Conservation (phyloP, 2,329 filamentous ascomycete genomes). For the Nothophoma quercina region DNA sequence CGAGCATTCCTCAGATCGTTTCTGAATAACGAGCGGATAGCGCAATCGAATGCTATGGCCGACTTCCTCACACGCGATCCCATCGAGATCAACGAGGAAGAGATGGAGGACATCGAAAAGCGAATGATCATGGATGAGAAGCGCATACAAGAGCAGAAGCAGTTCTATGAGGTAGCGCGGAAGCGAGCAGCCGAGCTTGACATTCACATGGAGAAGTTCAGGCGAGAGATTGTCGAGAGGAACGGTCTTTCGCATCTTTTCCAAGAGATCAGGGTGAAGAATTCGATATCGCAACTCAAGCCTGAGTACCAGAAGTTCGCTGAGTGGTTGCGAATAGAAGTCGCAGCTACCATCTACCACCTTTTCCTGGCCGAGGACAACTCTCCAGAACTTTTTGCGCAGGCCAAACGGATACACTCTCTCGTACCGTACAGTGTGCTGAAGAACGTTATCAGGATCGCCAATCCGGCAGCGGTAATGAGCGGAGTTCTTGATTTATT, state of each 20-base stretch:
- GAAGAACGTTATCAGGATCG: constrained; percentile 96
- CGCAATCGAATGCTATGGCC: constrained; percentile 80
- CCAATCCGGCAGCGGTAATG: constrained; percentile 97
- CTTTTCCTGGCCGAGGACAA: constrained; percentile 98
- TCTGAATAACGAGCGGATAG: constrained; percentile 82
- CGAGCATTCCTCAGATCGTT: constrained; percentile 89
- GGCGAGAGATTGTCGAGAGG: constrained; percentile 71
- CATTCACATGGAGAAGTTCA: constrained; percentile 92
- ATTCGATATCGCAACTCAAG: constrained; percentile 84
- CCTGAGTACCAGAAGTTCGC: constrained; percentile 98
- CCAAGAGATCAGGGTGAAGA: constrained; percentile 88
- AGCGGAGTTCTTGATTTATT: constrained; percentile 94
- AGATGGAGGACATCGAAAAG: constrained; percentile 79
- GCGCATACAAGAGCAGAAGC: constrained; percentile 88
- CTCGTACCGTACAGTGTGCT: constrained; percentile 90
- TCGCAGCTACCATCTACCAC: constrained; percentile 95
- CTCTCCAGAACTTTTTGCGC: constrained; percentile 92
- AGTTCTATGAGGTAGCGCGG: constrained; percentile 94
- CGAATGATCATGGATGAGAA: constrained; percentile 86
- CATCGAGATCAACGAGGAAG: constrained; percentile 79
- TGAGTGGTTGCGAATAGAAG: constrained; percentile 96
- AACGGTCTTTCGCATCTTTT: constrained; percentile 94
- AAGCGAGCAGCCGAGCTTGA: constrained; percentile 91
- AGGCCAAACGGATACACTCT: constrained; percentile 92
- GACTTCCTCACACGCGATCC: constrained; percentile 82